Conservation (phyloP, 768 basidiomycete species). For the Panaeolus cyanescens region DNA sequence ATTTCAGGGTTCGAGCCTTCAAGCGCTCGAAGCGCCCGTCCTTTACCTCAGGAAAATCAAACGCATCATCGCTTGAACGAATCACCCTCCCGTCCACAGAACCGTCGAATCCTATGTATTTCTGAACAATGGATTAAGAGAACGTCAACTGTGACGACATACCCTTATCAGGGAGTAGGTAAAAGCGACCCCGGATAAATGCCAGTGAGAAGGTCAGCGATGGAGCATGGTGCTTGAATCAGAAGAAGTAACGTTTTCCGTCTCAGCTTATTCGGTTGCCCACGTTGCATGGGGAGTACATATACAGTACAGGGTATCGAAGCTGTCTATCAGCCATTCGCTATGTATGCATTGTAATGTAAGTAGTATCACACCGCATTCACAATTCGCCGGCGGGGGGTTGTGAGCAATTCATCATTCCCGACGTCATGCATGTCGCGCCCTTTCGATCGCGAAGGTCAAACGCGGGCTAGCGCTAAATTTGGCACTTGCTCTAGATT, state of each 20-base stretch:
- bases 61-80: not conserved
- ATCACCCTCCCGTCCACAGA: not conserved
- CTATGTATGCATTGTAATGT: no score
- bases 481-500: no score
- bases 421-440: not conserved
- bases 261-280: not conserved
- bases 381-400: not conserved
- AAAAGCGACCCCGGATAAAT: not conserved
- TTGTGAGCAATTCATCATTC: not conserved
- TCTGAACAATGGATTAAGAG: not conserved
- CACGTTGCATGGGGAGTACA: not conserved
- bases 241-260: not conserved
- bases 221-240: not conserved
- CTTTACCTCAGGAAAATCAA: not conserved
- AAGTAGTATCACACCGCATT: no score
- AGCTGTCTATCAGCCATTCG: not conserved
- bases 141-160: not conserved
- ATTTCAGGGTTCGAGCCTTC: not conserved
- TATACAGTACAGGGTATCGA: not conserved
- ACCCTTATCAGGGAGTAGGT: not conserved
- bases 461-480: no score
- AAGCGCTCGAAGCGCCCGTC: not conserved
- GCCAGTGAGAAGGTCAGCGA: not conserved
- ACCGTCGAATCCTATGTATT: not conserved
- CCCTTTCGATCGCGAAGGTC: not conserved